Conservation (phyloP, 2,329 filamentous ascomycete species). For the Diaporthe eres region DNA sequence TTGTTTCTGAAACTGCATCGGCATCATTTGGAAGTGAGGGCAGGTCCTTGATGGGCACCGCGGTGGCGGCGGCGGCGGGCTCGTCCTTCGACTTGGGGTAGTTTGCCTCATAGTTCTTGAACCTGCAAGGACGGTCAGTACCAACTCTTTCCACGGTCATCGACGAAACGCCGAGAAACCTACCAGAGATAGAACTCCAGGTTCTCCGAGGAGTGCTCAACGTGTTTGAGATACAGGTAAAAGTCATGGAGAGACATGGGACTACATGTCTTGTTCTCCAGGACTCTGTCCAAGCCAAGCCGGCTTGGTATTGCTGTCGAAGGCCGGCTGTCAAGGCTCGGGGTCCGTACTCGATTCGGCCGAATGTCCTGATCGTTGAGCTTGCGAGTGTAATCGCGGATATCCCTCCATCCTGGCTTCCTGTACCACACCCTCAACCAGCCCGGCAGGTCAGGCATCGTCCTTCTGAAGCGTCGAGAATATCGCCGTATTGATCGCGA, state of each 20-base stretch:
- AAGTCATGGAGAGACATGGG: slow-evolving; percentile 66
- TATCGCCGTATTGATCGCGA: background rate
- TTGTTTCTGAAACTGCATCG: slow-evolving; percentile 3
- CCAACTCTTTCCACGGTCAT: no score
- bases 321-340: slow-evolving; percentile 51
- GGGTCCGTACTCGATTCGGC: slow-evolving; percentile 35
- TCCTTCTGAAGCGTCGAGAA: slow-evolving; percentile 1
- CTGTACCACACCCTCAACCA: slow-evolving; percentile 58
- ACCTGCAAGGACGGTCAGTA: slow-evolving; percentile 50
- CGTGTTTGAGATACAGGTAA: slow-evolving; percentile 65
- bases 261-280: slow-evolving; percentile 63
- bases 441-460: slow-evolving; percentile 51
- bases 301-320: slow-evolving; percentile 56
- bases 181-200: slow-evolving; percentile 66
- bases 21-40: slow-evolving; percentile 1
- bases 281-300: slow-evolving; percentile 59
- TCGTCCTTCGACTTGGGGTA: slow-evolving; percentile 44
- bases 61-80: background rate
- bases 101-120: slow-evolving; percentile 58
- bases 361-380: slow-evolving; percentile 47
- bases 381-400: slow-evolving; percentile 60
- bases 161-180: slow-evolving; percentile 30
- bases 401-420: slow-evolving; percentile 63
- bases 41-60: background rate
- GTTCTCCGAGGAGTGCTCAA: slow-evolving; percentile 64